Conservation (phyloP, 2,329 filamentous ascomycete genomes). For the Epichloe hybrida region DNA sequence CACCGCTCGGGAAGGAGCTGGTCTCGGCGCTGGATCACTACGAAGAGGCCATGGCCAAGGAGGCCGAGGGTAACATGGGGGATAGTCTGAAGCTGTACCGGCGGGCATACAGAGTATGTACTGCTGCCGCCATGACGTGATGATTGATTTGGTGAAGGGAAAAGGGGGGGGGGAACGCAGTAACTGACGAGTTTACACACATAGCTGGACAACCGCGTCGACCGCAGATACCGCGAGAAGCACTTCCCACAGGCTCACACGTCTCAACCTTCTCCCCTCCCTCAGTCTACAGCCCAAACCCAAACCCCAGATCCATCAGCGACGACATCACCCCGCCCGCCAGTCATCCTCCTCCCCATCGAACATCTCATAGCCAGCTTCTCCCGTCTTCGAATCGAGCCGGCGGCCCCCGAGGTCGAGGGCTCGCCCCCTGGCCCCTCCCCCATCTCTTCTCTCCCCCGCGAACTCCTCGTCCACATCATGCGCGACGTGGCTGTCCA, state of each 20-base stretch:
- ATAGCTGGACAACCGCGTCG: constrained; percentile 71
- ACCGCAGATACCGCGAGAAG: constrained; percentile 80
- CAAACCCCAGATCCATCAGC: constrained; percentile 9
- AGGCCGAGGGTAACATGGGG: constrained; percentile 70
- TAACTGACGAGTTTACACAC: too few relatives aligned
- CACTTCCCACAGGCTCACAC: constrained; percentile 52
- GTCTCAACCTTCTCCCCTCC: constrained; percentile 11
- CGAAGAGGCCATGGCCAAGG: constrained; percentile 80
- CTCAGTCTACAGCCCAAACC: constrained; percentile 27
- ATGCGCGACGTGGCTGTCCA: constrained; percentile 55
- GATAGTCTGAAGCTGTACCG: constrained; percentile 83
- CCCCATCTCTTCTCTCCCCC: constrained; percentile 67
- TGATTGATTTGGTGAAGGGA: background rate
- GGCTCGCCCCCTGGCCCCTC: constrained; percentile 60
- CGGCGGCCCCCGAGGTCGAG: constrained; percentile 57
- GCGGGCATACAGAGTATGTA: constrained; percentile 65
- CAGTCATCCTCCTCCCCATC: constrained; percentile 38
- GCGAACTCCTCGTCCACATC: constrained; percentile 75
- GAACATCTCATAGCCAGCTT: constrained; percentile 67
- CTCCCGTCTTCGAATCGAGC: constrained; percentile 52
- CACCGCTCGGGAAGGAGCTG: constrained; percentile 32
- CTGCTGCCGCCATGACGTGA: background rate
- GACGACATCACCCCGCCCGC: background rate
- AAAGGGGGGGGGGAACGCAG: too few relatives aligned
- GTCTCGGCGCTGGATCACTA: constrained; percentile 81